Evolutionary conservation across 2,329 filamentous ascomycete species (phyloP).

Genomic region (Xylariales sp.): DNA sequence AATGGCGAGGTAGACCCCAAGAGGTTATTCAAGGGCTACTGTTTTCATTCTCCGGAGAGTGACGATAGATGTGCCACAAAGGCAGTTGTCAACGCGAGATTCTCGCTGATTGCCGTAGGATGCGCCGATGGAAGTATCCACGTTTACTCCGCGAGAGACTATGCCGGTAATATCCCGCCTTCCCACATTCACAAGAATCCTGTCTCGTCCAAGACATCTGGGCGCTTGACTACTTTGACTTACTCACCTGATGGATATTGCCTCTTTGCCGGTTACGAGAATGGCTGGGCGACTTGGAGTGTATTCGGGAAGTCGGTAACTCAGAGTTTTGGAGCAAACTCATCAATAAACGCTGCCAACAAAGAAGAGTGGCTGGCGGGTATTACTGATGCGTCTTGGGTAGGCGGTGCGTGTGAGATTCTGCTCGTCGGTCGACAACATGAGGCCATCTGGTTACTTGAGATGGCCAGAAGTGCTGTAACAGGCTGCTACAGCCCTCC

Average conservation of each 20-base stretch:
- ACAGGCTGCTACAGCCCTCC: constrained; percentile 87
- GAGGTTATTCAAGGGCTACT: constrained; percentile 81
- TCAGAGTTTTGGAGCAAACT: constrained; percentile 74
- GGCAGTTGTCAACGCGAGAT: constrained; percentile 86
- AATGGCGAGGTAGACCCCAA: constrained; percentile 47
- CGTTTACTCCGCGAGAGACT: constrained; percentile 92
- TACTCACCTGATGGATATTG: constrained; percentile 97
- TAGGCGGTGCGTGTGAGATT: constrained; percentile 82
- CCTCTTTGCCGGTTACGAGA: constrained; percentile 86
- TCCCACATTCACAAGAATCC: constrained; percentile 75
- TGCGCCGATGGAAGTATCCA: constrained; percentile 74
- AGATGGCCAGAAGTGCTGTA: constrained; percentile 91
- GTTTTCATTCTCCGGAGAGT: constrained; percentile 72
- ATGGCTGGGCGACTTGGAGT: constrained; percentile 95
- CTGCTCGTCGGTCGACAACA: constrained; percentile 67
- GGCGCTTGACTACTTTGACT: constrained; percentile 65
- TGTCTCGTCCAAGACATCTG: constrained; percentile 63
- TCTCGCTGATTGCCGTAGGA: constrained; percentile 86
- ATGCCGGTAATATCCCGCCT: constrained; percentile 83
- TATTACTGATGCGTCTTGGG: constrained; percentile 74
- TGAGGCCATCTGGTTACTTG: constrained; percentile 78
- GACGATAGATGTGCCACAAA: constrained; percentile 60
- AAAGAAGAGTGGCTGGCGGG: constrained; percentile 82
- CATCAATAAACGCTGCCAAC: constrained; percentile 58
- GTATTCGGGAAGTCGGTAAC: constrained; percentile 90